phyloP scores from a whole-genome alignment of 331 rosid genomes.

The Rosa hybrid region DNA sequence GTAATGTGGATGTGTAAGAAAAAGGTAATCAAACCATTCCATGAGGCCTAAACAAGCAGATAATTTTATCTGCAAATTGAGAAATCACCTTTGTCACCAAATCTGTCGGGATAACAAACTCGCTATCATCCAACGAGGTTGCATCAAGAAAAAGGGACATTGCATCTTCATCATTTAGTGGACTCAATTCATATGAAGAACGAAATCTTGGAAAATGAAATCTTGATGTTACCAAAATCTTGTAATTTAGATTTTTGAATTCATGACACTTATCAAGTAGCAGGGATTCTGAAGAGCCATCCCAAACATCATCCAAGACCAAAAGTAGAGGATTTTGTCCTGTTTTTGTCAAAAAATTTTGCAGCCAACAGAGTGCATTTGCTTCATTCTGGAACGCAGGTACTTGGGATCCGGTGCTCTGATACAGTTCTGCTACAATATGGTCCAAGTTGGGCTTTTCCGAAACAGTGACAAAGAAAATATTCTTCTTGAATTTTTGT shows the following conservation, averaged over 20 bases:
- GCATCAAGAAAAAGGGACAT: constrained; percentile 35
- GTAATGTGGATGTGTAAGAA: neutral
- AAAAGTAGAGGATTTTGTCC: constrained; percentile 20
- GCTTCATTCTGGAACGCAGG: constrained; percentile 37
- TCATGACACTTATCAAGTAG: neutral
- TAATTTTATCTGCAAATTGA: neutral
- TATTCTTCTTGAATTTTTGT: constrained; percentile 56
- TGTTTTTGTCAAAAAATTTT: neutral
- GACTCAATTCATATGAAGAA: constrained; percentile 14
- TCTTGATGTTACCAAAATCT: neutral
- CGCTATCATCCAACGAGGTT: constrained; percentile 30
- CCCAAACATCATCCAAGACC: constrained; percentile 24
- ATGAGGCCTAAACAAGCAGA: neutral
- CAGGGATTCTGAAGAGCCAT: neutral
- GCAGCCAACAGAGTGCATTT: neutral
- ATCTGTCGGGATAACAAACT: constrained; percentile 23
- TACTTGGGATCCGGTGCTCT: constrained; percentile 25
- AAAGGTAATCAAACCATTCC: neutral
- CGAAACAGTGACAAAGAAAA: constrained; percentile 48
- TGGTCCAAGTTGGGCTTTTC: constrained; percentile 40
- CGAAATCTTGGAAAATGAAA: neutral
- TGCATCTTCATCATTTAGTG: constrained; percentile 35
- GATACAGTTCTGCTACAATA: constrained; percentile 31
- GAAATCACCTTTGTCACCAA: constrained; percentile 42
- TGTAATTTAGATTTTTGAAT: neutral